Percentiles rank a stretch among this genome's conserved stretches.
Evolutionary conservation across 176 grass and related monocot genomes (phyloP).

Genomic region (Echinochloa phyllopogon): DNA sequence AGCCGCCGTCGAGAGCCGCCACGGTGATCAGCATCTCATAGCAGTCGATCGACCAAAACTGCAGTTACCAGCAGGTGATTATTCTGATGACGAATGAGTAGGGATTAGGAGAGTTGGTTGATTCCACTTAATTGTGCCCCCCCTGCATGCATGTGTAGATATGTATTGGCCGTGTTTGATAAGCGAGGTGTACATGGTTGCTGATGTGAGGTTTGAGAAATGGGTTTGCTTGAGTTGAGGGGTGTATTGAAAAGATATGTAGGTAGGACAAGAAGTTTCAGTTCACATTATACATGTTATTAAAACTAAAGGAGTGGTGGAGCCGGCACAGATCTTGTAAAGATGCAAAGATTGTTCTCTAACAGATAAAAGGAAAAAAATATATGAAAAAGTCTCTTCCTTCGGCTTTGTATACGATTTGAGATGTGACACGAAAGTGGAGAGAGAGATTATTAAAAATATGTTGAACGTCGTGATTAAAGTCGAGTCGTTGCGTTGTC

Average conservation of each 20-base stretch:
- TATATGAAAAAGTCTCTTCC: neutral
- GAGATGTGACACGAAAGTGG: neutral
- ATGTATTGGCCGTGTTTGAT: neutral
- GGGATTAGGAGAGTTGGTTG: conserved; percentile 22
- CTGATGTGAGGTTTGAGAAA: conserved; percentile 25
- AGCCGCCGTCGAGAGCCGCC: conserved; percentile 28
- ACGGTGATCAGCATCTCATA: conserved; percentile 60
- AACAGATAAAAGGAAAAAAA: neutral
- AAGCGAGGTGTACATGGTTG: neutral
- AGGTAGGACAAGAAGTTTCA: neutral
- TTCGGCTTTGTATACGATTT: conserved; percentile 26
- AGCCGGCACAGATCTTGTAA: conserved; percentile 8
- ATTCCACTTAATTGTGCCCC: neutral
- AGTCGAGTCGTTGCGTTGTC: conserved; percentile 34
- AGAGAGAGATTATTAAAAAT: neutral
- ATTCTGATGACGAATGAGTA: neutral
- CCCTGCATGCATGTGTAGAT: conserved; percentile 1
- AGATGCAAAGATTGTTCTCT: conserved; percentile 22
- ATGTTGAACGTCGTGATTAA: conserved; percentile 1
- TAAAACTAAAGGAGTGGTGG: conserved; percentile 15
- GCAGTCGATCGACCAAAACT: conserved; percentile 2
- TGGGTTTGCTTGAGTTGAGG: conserved; percentile 2
- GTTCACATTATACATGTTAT: neutral
- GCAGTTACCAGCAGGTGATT: neutral
- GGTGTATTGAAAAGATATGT: neutral